Base-by-base conservation (phyloP, 768 basidiomycete genomes). In the Pisolithus sp. region DNA sequence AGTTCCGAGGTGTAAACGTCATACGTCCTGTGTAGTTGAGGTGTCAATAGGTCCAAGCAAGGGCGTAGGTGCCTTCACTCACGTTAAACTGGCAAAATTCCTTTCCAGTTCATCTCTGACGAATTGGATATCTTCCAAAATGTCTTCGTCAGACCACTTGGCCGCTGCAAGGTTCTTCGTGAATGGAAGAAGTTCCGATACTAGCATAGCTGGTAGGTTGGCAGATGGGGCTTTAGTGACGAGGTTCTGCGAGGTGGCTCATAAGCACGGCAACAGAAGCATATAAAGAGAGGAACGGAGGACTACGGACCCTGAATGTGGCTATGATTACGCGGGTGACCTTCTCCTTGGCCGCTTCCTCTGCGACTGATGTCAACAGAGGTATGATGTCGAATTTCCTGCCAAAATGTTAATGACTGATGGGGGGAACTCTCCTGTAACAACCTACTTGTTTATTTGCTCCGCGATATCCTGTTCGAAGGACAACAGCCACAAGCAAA, bases 1-100 rank as follows among this genome's bases (percentile, higher is more conserved):
- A 99, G 73, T 66, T 98, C 95, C 0, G 92, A 93, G 10, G 79
- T 81, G 63, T 97, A 99, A 68, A 97, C 94, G 64, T 98, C 96
- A 65, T 89, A 99, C 1, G 93, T 99, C 53, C 93, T 97, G 50
- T 18, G 17, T 45, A 51, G 1, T 15, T 36, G n/a, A 26, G 21
- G 31, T 17, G 10, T 44, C 41, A 45, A 10, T 24, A 18, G 15
- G 8, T 18, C 15, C 21, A 17, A 18, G 21, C 12, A 48, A 28
- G 30, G 50, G 20, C 38, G 20, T 30, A 36, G 28, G 20, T n/a
- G 41, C 7, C 44, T 17, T 38, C 6, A 71, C 86, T 52, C 61
- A 96, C 93, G 92, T 96, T 57, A 98, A 68, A 50, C 89, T 93
- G 62, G 94, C 83, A 69, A 94, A 89, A 50, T 89, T 81, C 30